Evolutionary conservation across 202 grass and related monocot species (phyloP).

Genomic region (Hordeum pubiflorum): DNA sequence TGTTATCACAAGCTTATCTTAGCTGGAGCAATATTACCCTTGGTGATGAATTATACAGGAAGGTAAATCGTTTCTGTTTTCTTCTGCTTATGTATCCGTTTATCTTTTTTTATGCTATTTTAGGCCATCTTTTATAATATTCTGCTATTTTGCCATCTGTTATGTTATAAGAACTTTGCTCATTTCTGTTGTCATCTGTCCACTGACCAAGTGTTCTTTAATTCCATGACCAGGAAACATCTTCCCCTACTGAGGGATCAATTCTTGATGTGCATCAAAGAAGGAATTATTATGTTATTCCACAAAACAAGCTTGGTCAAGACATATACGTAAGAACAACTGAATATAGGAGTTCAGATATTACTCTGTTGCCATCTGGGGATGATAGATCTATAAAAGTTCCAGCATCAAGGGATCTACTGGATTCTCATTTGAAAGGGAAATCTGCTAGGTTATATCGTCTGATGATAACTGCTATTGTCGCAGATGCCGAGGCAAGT

Average conservation of each 20-base stretch:
- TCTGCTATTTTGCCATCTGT: background rate
- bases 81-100: background rate
- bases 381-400: constrained; percentile 79
- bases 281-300: constrained; percentile 72
- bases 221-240: constrained; percentile 51
- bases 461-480: constrained; percentile 79
- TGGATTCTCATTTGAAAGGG: constrained; percentile 65
- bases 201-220: constrained; percentile 24
- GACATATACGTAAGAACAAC: constrained; percentile 75
- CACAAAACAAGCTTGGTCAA: constrained; percentile 91
- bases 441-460: constrained; percentile 39
- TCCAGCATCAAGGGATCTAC: constrained; percentile 67
- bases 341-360: constrained; percentile 50
- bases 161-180: constrained; percentile 15
- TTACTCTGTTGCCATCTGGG: constrained; percentile 78
- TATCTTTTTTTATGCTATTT: constrained; percentile 4
- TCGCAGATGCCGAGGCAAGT: constrained; percentile 84
- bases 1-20: constrained; percentile 96
- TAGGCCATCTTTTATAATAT: background rate
- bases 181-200: background rate
- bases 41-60: constrained; percentile 69
- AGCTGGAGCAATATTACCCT: constrained; percentile 95
- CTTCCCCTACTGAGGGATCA: constrained; percentile 47
- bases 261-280: constrained; percentile 83
- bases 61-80: constrained; percentile 36